Evolutionary conservation across 2,329 filamentous ascomycete species (phyloP), one percentile per base, ranked within the genome.

Genomic region (Trichoderma atrobrunneum): DNA sequence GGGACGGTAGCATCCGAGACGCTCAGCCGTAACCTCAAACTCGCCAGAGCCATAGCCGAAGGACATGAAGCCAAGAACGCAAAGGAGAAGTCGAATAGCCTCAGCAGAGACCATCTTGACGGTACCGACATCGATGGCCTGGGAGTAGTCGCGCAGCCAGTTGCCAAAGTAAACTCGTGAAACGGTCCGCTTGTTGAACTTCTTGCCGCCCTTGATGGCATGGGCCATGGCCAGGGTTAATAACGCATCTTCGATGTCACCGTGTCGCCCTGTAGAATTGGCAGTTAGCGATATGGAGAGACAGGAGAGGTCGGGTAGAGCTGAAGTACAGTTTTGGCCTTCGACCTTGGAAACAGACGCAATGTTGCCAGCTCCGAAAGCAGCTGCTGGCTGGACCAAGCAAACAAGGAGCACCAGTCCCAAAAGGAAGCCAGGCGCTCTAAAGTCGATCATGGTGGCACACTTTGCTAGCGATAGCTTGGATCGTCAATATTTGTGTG

Each of bases 141-240:
- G 95, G 68, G 93, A 96, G 83, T 98, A 98, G 82, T 98, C 95
- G 73, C 88, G 89, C 39, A 97, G 89, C 95, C 95, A 97, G 85
- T 97, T 98, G 75, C 95, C 95, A 84, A 98, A 98, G 85, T 98
- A 98, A 74, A 97, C 93, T 73, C 94, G 90, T 75, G 95, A 93
- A 74, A 97, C 92, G 79, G 91, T 92, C 78, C 97, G 89, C 84
- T 96, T 96, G 85, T 88, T 90, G 83, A 97, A 97, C 79, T 95
- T 97, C 85, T 95, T 94, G 76, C 85, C 84, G 76, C 85, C 84
- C 75, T 84, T 85, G 73, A 86, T 81, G 76, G 84, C 84, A 61
- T 81, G 83, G 66, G 86, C 86, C 82, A 87, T 86, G 61, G 90
- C 83, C 32, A 97, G 85, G 73, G 88, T 90, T 72, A 97, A 89